phyloP scores from a whole-genome alignment of 306 rosid species.

The Quercus berberidifolia region DNA sequence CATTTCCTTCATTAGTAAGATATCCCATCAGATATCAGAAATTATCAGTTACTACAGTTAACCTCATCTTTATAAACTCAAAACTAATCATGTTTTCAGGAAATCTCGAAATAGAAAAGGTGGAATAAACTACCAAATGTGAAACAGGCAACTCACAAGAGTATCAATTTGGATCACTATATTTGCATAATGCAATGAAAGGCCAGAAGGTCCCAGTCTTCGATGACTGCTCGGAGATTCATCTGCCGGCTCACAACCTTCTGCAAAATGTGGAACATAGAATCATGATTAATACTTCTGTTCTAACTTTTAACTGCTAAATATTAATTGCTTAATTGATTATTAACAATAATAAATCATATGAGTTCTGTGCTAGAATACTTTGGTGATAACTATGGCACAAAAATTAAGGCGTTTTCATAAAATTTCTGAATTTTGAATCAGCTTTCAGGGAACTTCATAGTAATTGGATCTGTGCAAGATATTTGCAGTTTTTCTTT shows the following conservation, averaged over 20 bases:
- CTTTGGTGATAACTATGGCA: no score
- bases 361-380: no score
- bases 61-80: not conserved
- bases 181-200: conserved; percentile 85
- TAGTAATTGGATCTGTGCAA: no score
- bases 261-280: conserved; percentile 38
- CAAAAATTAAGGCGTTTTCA: no score
- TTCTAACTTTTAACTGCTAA: not conserved
- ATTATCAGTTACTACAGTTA: not conserved
- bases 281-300: not conserved
- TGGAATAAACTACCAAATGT: not conserved
- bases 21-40: not conserved
- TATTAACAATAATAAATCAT: no score
- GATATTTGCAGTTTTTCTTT: no score
- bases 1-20: not conserved
- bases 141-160: conserved; percentile 55
- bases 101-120: conserved; percentile 1
- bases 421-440: no score
- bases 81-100: conserved; percentile 1
- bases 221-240: conserved; percentile 37
- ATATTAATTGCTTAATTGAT: not conserved
- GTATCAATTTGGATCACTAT: conserved; percentile 82
- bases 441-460: no score
- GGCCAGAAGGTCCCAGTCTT: conserved; percentile 83
- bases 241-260: conserved; percentile 35